Conservation (phyloP, 352 stramenopile genomes). For the Sclerospora graminicola region DNA sequence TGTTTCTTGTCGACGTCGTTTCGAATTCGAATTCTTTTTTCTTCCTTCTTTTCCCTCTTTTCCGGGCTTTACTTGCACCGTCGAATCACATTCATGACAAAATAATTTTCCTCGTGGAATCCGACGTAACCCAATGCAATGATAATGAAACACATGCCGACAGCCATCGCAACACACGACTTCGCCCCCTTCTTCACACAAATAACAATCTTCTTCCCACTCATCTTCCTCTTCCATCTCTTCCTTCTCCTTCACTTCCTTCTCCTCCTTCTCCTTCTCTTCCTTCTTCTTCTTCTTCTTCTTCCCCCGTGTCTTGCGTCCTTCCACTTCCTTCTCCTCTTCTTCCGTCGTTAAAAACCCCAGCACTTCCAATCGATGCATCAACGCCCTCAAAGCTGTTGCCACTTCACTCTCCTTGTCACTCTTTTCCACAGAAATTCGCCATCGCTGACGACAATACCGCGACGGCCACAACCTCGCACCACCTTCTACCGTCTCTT, state of each 20-base stretch:
- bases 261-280: constrained; percentile 37
- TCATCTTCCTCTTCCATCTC: constrained; percentile 75
- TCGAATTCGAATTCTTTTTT: too few species aligned
- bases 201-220: constrained; percentile 86
- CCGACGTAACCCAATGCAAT: constrained; percentile 71
- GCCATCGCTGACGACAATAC: constrained; percentile 62
- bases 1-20: too few species aligned
- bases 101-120: constrained; percentile 81
- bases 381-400: constrained; percentile 45
- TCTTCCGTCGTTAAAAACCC: constrained; percentile 43
- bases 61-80: constrained; percentile 44
- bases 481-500: constrained; percentile 49
- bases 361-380: constrained; percentile 60
- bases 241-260: constrained; percentile 32
- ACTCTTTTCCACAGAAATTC: too few species aligned
- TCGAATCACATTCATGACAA: constrained; percentile 65
- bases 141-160: constrained; percentile 85
- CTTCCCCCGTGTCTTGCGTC: constrained; percentile 59
- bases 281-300: constrained; percentile 65
- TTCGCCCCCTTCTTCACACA: constrained; percentile 80
- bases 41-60: constrained; percentile 17
- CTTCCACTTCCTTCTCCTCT: constrained; percentile 64
- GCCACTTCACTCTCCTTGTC: too few species aligned
- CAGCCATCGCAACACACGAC: constrained; percentile 88
- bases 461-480: constrained; percentile 61